Base-by-base conservation (phyloP, 495 filamentous ascomycete genomes). In the Lichina pygmaea region DNA sequence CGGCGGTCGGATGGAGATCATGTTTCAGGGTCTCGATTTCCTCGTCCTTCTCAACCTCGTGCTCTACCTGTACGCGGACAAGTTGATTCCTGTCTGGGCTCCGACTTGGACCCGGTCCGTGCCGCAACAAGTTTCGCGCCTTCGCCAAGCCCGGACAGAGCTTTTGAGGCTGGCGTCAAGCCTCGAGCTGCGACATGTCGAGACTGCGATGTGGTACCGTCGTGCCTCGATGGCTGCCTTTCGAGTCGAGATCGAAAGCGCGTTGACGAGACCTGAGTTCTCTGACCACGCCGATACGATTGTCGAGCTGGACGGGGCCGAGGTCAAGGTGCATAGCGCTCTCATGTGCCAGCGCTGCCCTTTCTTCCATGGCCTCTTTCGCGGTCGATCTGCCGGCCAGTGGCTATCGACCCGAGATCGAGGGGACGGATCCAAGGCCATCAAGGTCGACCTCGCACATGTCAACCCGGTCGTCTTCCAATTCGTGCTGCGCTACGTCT, bases 281-380 rank as follows among this genome's bases (percentile, higher is more conserved):
- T 83, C 81, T 51, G 68, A 73, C 12, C 71, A 75, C 52, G 73
- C 73, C 5, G 85, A 97, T 59, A 65, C 78, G 6, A 57, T 82
- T 6, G 62, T 95, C 10, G 72, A 92, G 45, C 65, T 95, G 33
- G 68, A 68, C n/a, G 73, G 78, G 42, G 62, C 62, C 38, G 72
- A 75, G 39, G 60, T 84, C 7, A 60, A 59, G 31, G 76, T 78
- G 7, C 86, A 95, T 54, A 86, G 78, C 50, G 60, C 69, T 13
- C 58, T 95, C 15, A 55, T 95, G 42, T 81, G 83, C 47, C 75
- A 77, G 53, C 66, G 91, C 54, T 93, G 84, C 49, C 86, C 84
- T 0, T 97, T 93, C 64, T 97, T 97, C 52, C 65, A 83, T 50
- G 78, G 81, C 5, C 64, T 97, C 16, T 94, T 93, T 61, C 62